Evolutionary conservation across 2,329 filamentous ascomycete genomes (phyloP).

Genomic region (Hypoxylon sp.): DNA sequence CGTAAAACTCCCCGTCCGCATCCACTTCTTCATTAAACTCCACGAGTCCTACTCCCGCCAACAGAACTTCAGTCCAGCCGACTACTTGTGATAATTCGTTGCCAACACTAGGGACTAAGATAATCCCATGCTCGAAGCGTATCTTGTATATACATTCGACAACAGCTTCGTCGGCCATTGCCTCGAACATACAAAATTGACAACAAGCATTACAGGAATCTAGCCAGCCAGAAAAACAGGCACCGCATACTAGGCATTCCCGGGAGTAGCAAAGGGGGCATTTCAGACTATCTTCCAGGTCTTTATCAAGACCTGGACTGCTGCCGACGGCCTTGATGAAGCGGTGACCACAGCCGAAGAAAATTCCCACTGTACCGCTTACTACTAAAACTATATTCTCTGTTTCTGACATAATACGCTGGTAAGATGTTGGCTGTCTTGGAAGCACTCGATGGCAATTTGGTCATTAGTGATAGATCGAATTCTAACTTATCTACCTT

Average conservation of each 20-base stretch:
- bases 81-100: not conserved
- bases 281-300: not conserved
- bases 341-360: slow-evolving; percentile 33
- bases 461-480: no score
- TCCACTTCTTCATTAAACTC: not conserved
- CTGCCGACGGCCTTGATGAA: slow-evolving; percentile 10
- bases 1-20: not conserved
- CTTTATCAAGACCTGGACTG: not conserved
- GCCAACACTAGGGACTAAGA: slow-evolving; percentile 39
- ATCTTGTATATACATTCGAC: slow-evolving; percentile 56
- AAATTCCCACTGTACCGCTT: slow-evolving; percentile 5
- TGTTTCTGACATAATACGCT: not conserved
- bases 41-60: slow-evolving; percentile 2
- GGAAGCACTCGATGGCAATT: no score
- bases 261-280: slow-evolving; percentile 19
- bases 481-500: no score
- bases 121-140: slow-evolving; percentile 55
- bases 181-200: slow-evolving; percentile 17
- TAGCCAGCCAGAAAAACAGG: slow-evolving; percentile 2
- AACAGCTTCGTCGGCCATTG: slow-evolving; percentile 49
- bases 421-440: not conserved
- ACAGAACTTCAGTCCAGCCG: slow-evolving; percentile 8
- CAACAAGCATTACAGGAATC: slow-evolving; percentile 18
- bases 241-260: slow-evolving; percentile 14
- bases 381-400: not conserved